Evolutionary conservation across 345 rosid species (phyloP).

Genomic region (Linum trigynum): DNA sequence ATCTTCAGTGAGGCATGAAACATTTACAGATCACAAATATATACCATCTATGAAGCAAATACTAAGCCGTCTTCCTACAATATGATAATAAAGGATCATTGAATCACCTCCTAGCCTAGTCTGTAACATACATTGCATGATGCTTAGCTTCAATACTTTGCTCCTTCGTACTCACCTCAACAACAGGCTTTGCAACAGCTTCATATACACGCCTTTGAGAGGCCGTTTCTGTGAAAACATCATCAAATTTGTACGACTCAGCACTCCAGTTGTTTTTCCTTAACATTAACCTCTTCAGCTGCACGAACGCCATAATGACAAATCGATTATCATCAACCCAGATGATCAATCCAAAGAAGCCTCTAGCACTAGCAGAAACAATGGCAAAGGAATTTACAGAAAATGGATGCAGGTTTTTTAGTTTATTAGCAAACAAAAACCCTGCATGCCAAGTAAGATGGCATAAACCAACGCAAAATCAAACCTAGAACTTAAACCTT

Average conservation of each 20-base stretch:
- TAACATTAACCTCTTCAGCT: slow-evolving; percentile 77
- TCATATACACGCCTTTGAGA: slow-evolving; percentile 91
- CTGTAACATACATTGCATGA: too few species aligned
- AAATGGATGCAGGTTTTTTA: background rate
- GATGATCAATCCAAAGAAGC: background rate
- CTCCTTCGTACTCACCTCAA: slow-evolving; percentile 46
- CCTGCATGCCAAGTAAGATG: background rate
- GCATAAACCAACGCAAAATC: background rate
- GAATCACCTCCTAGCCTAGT: too few species aligned
- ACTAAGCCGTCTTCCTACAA: background rate
- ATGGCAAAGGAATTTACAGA: background rate
- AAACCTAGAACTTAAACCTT: background rate
- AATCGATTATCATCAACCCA: background rate
- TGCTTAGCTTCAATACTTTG: background rate
- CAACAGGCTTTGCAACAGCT: slow-evolving; percentile 85
- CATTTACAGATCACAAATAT: background rate
- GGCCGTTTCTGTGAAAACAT: slow-evolving; percentile 67
- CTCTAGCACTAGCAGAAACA: background rate
- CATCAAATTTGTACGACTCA: slow-evolving; percentile 79
- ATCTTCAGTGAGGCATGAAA: too few species aligned
- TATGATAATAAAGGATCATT: too few species aligned
- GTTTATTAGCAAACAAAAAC: background rate
- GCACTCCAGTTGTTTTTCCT: slow-evolving; percentile 84
- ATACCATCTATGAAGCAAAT: background rate
- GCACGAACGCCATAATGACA: slow-evolving; percentile 11